phyloP scores from a whole-genome alignment of 441 rosid species.

The Isatis lusitanica region DNA sequence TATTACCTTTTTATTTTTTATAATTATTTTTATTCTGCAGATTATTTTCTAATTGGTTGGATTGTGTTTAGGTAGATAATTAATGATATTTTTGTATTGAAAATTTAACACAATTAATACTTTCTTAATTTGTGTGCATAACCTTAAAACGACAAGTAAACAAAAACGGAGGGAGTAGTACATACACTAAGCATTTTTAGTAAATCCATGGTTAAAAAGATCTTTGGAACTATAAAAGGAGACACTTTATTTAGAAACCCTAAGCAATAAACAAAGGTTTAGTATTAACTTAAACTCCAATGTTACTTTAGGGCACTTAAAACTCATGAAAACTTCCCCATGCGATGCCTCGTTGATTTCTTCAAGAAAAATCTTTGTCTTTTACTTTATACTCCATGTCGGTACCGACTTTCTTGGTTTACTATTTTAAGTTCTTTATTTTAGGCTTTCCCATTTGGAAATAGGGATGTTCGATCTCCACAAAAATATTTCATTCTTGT shows the following conservation, averaged over 20 bases:
- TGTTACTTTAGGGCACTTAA: slow-evolving; percentile 40
- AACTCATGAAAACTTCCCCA: slow-evolving; percentile 34
- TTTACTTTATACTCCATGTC: slow-evolving; percentile 23
- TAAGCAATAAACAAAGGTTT: slow-evolving; percentile 6
- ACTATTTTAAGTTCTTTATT: slow-evolving; percentile 6
- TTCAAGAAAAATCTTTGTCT: slow-evolving; percentile 22
- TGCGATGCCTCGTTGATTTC: slow-evolving; percentile 31
- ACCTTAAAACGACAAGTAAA: no score
- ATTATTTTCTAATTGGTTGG: no score
- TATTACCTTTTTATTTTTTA: no score
- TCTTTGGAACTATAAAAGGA: slow-evolving; percentile 26
- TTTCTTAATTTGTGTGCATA: no score
- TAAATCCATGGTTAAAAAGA: slow-evolving; percentile 21
- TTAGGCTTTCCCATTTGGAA: not conserved
- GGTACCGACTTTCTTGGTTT: slow-evolving; percentile 29
- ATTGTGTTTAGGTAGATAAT: no score
- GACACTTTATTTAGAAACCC: slow-evolving; percentile 29
- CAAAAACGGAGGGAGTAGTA: not conserved
- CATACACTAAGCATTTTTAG: slow-evolving; percentile 19
- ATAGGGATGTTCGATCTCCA: not conserved
- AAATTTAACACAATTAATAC: no score
- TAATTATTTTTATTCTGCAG: no score
- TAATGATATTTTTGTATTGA: no score
- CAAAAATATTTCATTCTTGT: not conserved
- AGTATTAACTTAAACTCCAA: slow-evolving; percentile 12